Evolutionary conservation across 2,329 filamentous ascomycete genomes (phyloP).

Genomic region (Sporothrix protearum): DNA sequence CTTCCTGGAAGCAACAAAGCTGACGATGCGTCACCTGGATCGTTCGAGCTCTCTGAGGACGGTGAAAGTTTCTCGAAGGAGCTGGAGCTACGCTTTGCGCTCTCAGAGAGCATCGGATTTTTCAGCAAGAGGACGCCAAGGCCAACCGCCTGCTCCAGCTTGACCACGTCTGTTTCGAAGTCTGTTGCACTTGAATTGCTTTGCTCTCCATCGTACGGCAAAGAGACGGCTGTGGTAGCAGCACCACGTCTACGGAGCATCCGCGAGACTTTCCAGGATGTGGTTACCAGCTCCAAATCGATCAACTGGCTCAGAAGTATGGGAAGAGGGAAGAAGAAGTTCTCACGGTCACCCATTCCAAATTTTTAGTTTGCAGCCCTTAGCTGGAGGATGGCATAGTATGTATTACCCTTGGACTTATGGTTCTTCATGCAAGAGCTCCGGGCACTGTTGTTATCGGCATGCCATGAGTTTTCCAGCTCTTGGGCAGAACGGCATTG

Average conservation of each 20-base stretch:
- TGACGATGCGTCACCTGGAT: neutral
- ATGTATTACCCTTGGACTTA: neutral
- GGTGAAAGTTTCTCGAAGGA: neutral
- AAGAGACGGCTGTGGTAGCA: neutral
- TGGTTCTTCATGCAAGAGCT: neutral
- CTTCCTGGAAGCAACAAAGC: neutral
- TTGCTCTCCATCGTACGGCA: neutral
- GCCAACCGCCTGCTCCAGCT: neutral
- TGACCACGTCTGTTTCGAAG: neutral
- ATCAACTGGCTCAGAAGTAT: conserved; percentile 1
- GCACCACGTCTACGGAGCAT: neutral
- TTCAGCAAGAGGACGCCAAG: neutral
- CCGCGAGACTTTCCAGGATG: neutral
- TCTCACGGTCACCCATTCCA: conserved; percentile 5
- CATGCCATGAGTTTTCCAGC: neutral
- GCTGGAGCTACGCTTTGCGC: conserved; percentile 4
- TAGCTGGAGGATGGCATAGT: neutral
- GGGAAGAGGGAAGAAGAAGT: neutral
- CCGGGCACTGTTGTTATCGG: too few relatives aligned
- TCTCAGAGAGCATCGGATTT: neutral
- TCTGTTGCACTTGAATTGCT: neutral
- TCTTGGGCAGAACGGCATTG: neutral
- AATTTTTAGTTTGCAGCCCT: neutral
- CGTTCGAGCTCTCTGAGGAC: neutral
- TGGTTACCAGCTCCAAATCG: neutral